phyloP scores from a whole-genome alignment of 805 yeast species.

The Candida verbasci region DNA sequence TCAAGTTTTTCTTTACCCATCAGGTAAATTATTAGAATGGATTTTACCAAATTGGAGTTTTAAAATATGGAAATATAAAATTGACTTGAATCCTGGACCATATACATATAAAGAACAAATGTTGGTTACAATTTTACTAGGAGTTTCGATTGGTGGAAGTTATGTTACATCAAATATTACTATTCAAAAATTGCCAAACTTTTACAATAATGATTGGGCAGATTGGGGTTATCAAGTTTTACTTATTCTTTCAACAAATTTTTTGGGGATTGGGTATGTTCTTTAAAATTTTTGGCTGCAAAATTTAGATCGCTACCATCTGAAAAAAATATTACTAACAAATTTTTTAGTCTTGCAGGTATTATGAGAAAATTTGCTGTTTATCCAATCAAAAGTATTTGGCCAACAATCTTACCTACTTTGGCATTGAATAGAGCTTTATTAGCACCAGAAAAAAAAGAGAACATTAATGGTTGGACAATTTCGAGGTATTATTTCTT shows the following conservation, averaged over 20 bases:
- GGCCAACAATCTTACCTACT: slow-evolving; percentile 27
- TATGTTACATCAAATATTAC: slow-evolving; percentile 27
- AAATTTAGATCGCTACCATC: background rate
- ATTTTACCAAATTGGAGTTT: slow-evolving; percentile 34
- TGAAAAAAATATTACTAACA: background rate
- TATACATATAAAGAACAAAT: slow-evolving; percentile 65
- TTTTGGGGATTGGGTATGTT: slow-evolving; percentile 23
- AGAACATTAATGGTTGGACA: slow-evolving; percentile 26
- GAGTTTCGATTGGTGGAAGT: slow-evolving; percentile 26
- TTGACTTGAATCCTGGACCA: slow-evolving; percentile 43
- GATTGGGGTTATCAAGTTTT: slow-evolving; percentile 21
- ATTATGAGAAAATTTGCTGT: slow-evolving; percentile 21
- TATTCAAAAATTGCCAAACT: slow-evolving; percentile 17
- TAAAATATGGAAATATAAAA: slow-evolving; percentile 23
- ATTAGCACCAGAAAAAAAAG: slow-evolving; percentile 18
- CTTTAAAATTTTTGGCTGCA: too few relatives aligned
- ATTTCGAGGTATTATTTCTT: slow-evolving; percentile 21
- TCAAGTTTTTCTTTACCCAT: slow-evolving; percentile 43
- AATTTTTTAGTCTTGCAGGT: slow-evolving; percentile 17
- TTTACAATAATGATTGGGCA: slow-evolving; percentile 22
- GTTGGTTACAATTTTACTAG: slow-evolving; percentile 46
- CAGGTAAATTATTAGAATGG: slow-evolving; percentile 30
- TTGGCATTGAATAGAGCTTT: slow-evolving; percentile 28
- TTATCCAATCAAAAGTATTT: slow-evolving; percentile 20
- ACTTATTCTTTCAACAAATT: slow-evolving; percentile 19